Conservation (phyloP, 2,329 filamentous ascomycete genomes). For the Drechslerella stenobrocha region DNA sequence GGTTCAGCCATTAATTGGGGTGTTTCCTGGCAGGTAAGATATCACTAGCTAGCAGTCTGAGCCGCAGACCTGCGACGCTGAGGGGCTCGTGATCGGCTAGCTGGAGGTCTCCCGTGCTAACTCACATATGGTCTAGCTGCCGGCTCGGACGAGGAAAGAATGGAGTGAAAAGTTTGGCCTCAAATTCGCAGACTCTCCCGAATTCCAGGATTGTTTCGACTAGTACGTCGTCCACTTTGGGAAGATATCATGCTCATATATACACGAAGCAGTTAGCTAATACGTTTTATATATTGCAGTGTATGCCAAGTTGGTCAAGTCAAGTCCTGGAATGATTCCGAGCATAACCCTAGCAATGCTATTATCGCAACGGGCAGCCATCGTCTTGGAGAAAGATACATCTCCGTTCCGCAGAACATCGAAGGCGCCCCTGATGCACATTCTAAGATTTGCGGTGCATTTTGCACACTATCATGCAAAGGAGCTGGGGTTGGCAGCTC, state of each 20-base stretch:
- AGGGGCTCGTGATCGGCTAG: too few species aligned
- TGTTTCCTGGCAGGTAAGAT: slow-evolving; percentile 59
- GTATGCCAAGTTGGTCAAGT: slow-evolving; percentile 30
- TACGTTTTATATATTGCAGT: slow-evolving; percentile 3
- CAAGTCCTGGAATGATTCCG: slow-evolving; percentile 22
- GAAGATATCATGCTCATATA: too few species aligned
- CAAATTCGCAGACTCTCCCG: slow-evolving; percentile 71
- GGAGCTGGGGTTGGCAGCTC: slow-evolving; percentile 49
- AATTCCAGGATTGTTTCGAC: slow-evolving; percentile 78
- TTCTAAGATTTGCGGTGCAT: slow-evolving; percentile 51
- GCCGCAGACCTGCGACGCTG: too few species aligned
- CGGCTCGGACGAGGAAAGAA: slow-evolving; percentile 58
- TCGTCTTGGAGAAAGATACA: slow-evolving; percentile 25
- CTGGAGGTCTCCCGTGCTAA: too few species aligned
- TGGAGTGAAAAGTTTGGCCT: slow-evolving; percentile 72
- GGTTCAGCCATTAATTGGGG: slow-evolving; percentile 89
- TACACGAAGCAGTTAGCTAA: not conserved
- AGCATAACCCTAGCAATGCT: slow-evolving; percentile 30
- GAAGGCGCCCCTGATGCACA: slow-evolving; percentile 30
- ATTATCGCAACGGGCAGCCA: slow-evolving; percentile 28
- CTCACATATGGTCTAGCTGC: slow-evolving; percentile 9
- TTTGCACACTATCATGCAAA: slow-evolving; percentile 64
- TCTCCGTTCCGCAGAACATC: slow-evolving; percentile 38
- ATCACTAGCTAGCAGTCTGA: not conserved
- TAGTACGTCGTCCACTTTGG: slow-evolving; percentile 52